Conservation (phyloP, 345 rosid genomes). For the Clausena lansium region DNA sequence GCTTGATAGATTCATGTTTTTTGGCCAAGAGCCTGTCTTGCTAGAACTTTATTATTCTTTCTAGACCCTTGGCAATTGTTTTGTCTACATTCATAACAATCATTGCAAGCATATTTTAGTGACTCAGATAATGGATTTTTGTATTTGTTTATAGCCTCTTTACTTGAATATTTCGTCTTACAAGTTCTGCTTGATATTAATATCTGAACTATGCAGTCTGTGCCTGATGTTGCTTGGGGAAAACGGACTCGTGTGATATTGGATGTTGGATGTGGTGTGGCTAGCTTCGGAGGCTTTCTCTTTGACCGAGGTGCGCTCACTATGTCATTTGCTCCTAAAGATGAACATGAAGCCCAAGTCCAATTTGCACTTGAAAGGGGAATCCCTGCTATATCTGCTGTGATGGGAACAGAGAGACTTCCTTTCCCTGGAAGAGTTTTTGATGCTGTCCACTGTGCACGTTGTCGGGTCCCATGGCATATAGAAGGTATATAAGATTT, state of each 20-base stretch:
- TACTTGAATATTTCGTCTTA: neutral
- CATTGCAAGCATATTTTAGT: neutral
- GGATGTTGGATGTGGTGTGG: constrained; percentile 99
- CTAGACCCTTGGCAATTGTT: neutral
- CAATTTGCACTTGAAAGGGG: constrained; percentile 99
- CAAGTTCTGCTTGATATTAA: constrained; percentile 18
- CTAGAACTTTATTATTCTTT: neutral
- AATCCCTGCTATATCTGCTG: constrained; percentile 95
- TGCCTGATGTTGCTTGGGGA: constrained; percentile 82
- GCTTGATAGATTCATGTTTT: neutral
- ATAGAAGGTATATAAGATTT: constrained; percentile 66
- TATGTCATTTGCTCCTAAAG: constrained; percentile 98
- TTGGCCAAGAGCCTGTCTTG: neutral
- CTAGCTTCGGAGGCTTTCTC: constrained; percentile 95
- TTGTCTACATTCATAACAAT: neutral
- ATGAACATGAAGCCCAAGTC: constrained; percentile 98
- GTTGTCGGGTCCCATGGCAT: constrained; percentile 99
- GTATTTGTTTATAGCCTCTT: neutral
- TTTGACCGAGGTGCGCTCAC: constrained; percentile 82
- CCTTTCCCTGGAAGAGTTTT: constrained; percentile 92
- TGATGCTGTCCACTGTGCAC: constrained; percentile 94
- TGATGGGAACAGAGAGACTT: constrained; percentile 95
- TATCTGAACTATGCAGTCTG: constrained; percentile 54
- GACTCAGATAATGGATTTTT: neutral
- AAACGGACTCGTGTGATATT: constrained; percentile 73